These are phyloP conservation scores for Erodium moschatum DNA, from an alignment of 441 rosid species.

Conservation along the genomic window DNA sequence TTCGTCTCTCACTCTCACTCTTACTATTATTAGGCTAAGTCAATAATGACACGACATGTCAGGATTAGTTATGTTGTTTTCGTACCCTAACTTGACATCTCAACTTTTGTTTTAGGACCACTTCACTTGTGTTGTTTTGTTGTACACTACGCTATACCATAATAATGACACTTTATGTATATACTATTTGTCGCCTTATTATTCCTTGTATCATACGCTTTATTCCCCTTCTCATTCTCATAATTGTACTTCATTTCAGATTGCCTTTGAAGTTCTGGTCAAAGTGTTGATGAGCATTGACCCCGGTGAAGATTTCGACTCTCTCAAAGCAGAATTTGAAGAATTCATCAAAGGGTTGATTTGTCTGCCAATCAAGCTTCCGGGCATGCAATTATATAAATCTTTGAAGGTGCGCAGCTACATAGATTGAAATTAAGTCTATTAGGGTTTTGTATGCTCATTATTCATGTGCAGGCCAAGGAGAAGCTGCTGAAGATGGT, in stretches of 20 bases:
- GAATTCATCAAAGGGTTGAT: conserved; percentile 66
- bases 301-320: conserved; percentile 48
- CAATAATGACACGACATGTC: conserved; percentile 3
- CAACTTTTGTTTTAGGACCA: neutral
- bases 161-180: neutral
- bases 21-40: neutral
- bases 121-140: too few relatives aligned
- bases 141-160: too few relatives aligned
- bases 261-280: conserved; percentile 50
- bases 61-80: neutral
- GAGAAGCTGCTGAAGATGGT: conserved; percentile 42
- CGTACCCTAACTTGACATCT: neutral
- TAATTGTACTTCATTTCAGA: conserved; percentile 23
- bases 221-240: too few relatives aligned
- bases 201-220: too few relatives aligned
- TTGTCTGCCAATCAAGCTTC: conserved; percentile 57
- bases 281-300: conserved; percentile 48
- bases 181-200: neutral
- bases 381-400: conserved; percentile 56
- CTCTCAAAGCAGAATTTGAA: conserved; percentile 45
- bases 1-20: conserved; percentile 12
- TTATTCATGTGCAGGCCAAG: conserved; percentile 44
- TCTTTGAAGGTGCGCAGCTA: conserved; percentile 70
- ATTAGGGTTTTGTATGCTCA: conserved; percentile 1
- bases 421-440: too few relatives aligned